Conservation (phyloP, 768 basidiomycete species). For the Gelatoporia subvermispora region DNA sequence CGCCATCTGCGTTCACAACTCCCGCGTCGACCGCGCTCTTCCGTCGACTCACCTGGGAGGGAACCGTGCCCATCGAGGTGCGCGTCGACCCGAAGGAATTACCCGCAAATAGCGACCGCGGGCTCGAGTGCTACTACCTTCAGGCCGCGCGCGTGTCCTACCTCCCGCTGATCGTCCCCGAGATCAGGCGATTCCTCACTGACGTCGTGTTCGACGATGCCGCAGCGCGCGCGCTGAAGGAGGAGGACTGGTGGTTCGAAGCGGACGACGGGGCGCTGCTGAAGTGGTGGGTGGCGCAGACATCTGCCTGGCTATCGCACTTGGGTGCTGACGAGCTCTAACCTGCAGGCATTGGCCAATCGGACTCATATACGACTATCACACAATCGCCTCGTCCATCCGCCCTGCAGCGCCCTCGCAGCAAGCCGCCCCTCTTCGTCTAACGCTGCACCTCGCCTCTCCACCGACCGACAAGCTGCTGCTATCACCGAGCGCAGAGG, state of each 20-base stretch:
- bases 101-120: constrained; percentile 85
- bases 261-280: constrained; percentile 75
- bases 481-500: constrained; percentile 72
- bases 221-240: constrained; percentile 67
- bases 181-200: constrained; percentile 83
- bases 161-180: constrained; percentile 85
- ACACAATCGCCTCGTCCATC: constrained; percentile 58
- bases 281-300: constrained; percentile 66
- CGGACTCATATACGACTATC: constrained; percentile 88
- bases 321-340: background rate
- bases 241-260: constrained; percentile 98
- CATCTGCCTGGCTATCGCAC: background rate
- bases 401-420: constrained; percentile 36
- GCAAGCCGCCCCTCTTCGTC: constrained; percentile 56
- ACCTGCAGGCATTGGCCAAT: constrained; percentile 91
- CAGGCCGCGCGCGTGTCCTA: constrained; percentile 92
- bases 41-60: constrained; percentile 86
- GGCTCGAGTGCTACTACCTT: constrained; percentile 84
- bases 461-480: constrained; percentile 86
- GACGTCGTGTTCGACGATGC: constrained; percentile 91
- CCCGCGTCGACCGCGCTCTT: constrained; percentile 77
- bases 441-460: constrained; percentile 82
- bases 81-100: constrained; percentile 86
- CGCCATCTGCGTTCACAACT: constrained; percentile 42
- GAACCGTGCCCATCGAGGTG: constrained; percentile 84